Evolutionary conservation across 169 alveolate genomes (phyloP).

Genomic region (Blepharisma undulans): DNA sequence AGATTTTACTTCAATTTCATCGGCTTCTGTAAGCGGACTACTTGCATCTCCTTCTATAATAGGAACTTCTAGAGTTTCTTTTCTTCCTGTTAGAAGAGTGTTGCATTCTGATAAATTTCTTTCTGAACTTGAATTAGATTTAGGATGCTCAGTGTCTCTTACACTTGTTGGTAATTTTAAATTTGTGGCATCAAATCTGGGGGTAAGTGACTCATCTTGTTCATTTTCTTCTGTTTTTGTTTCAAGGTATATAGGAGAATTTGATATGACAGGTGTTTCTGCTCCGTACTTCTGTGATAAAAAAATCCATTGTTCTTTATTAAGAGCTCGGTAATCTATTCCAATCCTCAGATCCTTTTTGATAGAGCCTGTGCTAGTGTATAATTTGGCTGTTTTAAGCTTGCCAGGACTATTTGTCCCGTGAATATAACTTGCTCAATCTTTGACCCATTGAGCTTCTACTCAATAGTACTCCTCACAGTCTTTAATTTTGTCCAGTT

Average conservation of each 20-base stretch:
- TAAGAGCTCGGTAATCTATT: background rate
- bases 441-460: background rate
- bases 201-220: background rate
- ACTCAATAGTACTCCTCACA: background rate
- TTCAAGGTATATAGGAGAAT: background rate
- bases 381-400: background rate
- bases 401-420: background rate
- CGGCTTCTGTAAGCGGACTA: background rate
- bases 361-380: background rate
- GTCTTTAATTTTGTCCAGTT: background rate
- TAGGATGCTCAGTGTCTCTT: background rate
- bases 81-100: background rate
- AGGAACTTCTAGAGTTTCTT: background rate
- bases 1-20: background rate
- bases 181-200: background rate
- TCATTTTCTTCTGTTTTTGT: background rate
- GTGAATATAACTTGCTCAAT: background rate
- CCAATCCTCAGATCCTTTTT: conserved; percentile 11
- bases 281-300: background rate
- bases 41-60: background rate
- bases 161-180: background rate
- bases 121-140: background rate
- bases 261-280: background rate
- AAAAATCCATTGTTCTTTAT: background rate
- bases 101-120: background rate